Percentiles rank a stretch among this genome's conserved stretches.
phyloP scores from a whole-genome alignment of 805 yeast genomes.

The Ogataea thermomethanolica region DNA sequence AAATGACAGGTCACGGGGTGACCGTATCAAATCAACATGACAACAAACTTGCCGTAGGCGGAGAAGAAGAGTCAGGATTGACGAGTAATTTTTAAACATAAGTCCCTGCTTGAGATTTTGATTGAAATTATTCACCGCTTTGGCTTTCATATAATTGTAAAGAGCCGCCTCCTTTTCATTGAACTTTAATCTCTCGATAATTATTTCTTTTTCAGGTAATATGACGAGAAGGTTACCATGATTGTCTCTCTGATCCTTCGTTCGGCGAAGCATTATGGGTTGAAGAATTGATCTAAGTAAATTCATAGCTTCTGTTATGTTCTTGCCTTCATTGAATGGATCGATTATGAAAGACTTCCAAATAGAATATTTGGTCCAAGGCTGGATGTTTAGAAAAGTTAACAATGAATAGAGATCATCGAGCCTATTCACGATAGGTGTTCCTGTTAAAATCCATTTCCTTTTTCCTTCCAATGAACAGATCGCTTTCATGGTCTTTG shows the following conservation, averaged over 20 bases:
- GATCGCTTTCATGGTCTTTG: conserved; percentile 77
- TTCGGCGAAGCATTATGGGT: conserved; percentile 79
- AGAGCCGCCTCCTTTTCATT: conserved; percentile 61
- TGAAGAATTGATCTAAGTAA: conserved; percentile 82
- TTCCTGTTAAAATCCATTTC: conserved; percentile 87
- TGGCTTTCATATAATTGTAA: conserved; percentile 64
- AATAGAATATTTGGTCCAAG: conserved; percentile 81
- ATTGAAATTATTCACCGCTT: conserved; percentile 61
- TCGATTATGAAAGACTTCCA: conserved; percentile 85
- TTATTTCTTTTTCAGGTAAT: conserved; percentile 72
- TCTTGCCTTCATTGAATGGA: conserved; percentile 71
- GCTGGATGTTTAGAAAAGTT: conserved; percentile 72
- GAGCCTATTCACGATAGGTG: conserved; percentile 83
- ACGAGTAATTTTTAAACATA: conserved; percentile 67
- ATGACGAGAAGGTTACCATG: conserved; percentile 73
- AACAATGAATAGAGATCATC: conserved; percentile 83
- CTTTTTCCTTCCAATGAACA: conserved; percentile 60
- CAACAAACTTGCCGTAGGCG: conserved; percentile 87
- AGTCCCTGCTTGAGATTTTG: conserved; percentile 63
- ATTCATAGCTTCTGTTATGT: conserved; percentile 68
- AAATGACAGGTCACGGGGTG: conserved; percentile 30
- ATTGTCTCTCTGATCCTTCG: conserved; percentile 74
- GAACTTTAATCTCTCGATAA: conserved; percentile 63
- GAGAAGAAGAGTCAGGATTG: conserved; percentile 77
- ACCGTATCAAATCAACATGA: conserved; percentile 63